phyloP scores from a whole-genome alignment of 768 basidiomycete genomes.

The Piloderma croceum region DNA sequence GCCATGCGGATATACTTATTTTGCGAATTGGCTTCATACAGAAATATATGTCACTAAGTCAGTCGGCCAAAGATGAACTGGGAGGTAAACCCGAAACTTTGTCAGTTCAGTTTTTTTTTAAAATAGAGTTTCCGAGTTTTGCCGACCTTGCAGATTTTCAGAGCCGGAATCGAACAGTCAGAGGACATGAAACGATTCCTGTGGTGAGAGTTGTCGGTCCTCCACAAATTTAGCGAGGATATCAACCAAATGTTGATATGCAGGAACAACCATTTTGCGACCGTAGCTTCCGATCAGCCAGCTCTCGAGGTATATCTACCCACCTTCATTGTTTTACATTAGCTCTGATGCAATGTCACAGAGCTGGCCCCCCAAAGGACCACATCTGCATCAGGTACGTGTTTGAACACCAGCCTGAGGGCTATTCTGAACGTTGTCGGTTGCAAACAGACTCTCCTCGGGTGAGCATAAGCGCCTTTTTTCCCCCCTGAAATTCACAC shows the following conservation, averaged over 20 bases:
- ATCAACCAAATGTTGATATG: not conserved
- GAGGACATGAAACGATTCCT: conserved; percentile 69
- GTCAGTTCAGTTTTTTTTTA: conserved; percentile 29
- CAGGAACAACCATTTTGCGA: conserved; percentile 73
- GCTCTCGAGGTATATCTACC: conserved; percentile 46
- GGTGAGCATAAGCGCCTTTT: conserved; percentile 33
- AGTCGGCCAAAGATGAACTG: conserved; percentile 41
- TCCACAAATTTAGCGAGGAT: not conserved
- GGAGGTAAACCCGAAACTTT: conserved; percentile 42
- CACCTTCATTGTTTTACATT: not conserved
- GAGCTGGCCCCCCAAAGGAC: conserved; percentile 50
- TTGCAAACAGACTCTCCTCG: conserved; percentile 52
- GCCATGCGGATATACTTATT: conserved; percentile 55
- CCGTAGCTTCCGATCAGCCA: conserved; percentile 64
- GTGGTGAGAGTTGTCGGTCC: conserved; percentile 40
- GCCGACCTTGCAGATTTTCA: conserved; percentile 18
- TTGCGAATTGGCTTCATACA: conserved; percentile 59
- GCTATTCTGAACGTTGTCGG: too few relatives aligned
- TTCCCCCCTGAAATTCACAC: not conserved
- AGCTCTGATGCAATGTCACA: conserved; percentile 17
- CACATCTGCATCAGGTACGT: conserved; percentile 52
- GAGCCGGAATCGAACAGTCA: conserved; percentile 63
- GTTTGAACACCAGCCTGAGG: too few relatives aligned
- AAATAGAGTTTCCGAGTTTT: not conserved
- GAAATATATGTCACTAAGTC: conserved; percentile 41